phyloP scores from a whole-genome alignment of 148 eudicot genomes.

The Camellia sinensis region DNA sequence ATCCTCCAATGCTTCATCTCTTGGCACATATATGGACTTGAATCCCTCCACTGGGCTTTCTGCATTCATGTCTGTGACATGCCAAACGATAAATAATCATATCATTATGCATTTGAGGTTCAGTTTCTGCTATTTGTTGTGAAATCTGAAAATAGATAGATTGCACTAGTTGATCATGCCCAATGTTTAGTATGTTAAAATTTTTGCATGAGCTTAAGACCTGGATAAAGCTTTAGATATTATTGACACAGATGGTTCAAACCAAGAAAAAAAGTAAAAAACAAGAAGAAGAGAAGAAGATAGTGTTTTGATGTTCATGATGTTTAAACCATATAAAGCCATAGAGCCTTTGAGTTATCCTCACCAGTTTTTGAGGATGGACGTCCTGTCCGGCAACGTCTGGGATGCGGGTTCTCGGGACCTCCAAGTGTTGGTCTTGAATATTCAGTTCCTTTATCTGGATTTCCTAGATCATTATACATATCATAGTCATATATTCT shows the following conservation, averaged over 20 bases:
- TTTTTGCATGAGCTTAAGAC: too few species aligned
- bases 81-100: background rate
- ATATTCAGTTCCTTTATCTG: conserved; percentile 2
- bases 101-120: background rate
- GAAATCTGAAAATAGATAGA: too few species aligned
- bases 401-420: background rate
- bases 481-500: conserved; percentile 8
- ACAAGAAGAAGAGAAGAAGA: too few species aligned
- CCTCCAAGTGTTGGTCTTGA: conserved; percentile 4
- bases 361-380: background rate
- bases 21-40: background rate
- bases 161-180: too few species aligned
- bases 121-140: background rate
- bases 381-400: conserved; percentile 11
- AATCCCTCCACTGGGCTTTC: conserved; percentile 2
- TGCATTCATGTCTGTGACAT: background rate
- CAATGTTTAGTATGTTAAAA: too few species aligned
- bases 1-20: conserved; percentile 10
- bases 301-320: background rate
- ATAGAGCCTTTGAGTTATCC: background rate
- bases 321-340: too few species aligned
- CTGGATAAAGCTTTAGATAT: background rate
- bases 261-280: too few species aligned
- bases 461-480: conserved; percentile 13
- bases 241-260: background rate